A percentile compares a stretch with the other conserved stretches of the same genome.
phyloP scores from a whole-genome alignment of 2,329 filamentous ascomycete genomes.

The Arthrobotrys pseudoclavata region DNA sequence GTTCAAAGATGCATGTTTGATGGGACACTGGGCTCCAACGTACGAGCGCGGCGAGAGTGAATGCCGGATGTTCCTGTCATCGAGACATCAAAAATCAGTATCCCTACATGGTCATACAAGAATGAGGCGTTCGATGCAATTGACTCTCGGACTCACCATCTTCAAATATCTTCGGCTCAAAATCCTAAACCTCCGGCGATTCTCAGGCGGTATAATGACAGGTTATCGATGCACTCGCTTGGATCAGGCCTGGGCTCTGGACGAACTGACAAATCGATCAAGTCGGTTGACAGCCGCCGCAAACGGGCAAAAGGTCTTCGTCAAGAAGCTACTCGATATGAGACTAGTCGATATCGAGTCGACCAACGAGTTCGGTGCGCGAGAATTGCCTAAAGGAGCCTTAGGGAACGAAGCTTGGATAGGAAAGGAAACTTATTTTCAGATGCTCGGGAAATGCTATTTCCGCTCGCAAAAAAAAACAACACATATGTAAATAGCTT shows the following conservation, averaged over 20 bases:
- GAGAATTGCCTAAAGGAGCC: too few species aligned
- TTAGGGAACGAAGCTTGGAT: too few species aligned
- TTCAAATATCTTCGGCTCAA: slow-evolving; percentile 3
- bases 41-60: slow-evolving; percentile 57
- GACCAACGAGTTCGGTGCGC: too few species aligned
- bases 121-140: background rate
- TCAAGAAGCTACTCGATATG: too few species aligned
- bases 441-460: too few species aligned
- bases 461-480: too few species aligned
- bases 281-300: too few species aligned
- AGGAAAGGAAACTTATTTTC: too few species aligned
- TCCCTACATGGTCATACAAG: background rate
- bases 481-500: too few species aligned
- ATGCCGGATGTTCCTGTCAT: slow-evolving; percentile 56
- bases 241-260: background rate
- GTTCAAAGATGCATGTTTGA: background rate
- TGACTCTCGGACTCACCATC: slow-evolving; percentile 23
- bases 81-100: slow-evolving; percentile 1
- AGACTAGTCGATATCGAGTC: too few species aligned
- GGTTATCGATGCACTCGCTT: slow-evolving; percentile 1
- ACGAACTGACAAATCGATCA: slow-evolving; percentile 28
- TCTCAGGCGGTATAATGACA: slow-evolving; percentile 6
- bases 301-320: too few species aligned
- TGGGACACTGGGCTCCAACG: slow-evolving; percentile 6
- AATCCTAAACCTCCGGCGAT: background rate